These are phyloP conservation scores for Acanthochlamys bracteata DNA, from an alignment of 106 monocot genomes.

Conservation along the genomic window DNA sequence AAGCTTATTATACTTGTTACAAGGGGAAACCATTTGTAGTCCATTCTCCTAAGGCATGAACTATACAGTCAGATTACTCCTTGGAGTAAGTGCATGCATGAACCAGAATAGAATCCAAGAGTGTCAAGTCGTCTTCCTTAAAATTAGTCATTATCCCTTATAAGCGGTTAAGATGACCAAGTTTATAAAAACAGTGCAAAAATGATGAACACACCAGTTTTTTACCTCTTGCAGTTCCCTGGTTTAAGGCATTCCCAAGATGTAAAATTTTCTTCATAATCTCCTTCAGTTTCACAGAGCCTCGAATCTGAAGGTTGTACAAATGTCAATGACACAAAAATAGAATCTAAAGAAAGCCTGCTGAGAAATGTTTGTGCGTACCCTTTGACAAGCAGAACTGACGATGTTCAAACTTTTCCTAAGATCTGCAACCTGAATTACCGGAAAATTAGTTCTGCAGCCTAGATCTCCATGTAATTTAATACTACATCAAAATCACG, in stretches of 20 bases:
- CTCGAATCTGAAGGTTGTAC: constrained; percentile 37
- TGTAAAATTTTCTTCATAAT: constrained; percentile 70
- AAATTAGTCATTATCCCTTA: too few species aligned
- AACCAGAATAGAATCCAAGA: too few species aligned
- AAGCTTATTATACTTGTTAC: too few species aligned
- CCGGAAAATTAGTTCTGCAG: not conserved
- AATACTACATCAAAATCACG: not conserved
- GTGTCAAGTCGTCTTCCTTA: too few species aligned
- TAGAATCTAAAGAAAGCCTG: not conserved
- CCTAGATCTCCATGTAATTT: not conserved
- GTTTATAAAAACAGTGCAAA: too few species aligned
- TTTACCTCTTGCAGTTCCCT: constrained; percentile 80
- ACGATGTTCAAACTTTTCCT: constrained; percentile 44
- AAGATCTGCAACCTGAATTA: constrained; percentile 61
- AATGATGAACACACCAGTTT: not conserved
- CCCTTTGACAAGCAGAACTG: constrained; percentile 48
- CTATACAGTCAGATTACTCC: too few species aligned
- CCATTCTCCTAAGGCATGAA: too few species aligned
- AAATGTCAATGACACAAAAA: constrained; percentile 5
- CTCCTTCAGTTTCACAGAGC: constrained; percentile 62
- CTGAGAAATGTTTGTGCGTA: constrained; percentile 8
- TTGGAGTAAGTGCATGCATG: too few species aligned
- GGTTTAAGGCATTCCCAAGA: constrained; percentile 74
- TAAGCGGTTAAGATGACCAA: too few species aligned
- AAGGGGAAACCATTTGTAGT: too few species aligned